These are phyloP conservation scores for Monilinia fructigena DNA, from an alignment of 2,329 filamentous ascomycete genomes.

Conservation along the genomic window DNA sequence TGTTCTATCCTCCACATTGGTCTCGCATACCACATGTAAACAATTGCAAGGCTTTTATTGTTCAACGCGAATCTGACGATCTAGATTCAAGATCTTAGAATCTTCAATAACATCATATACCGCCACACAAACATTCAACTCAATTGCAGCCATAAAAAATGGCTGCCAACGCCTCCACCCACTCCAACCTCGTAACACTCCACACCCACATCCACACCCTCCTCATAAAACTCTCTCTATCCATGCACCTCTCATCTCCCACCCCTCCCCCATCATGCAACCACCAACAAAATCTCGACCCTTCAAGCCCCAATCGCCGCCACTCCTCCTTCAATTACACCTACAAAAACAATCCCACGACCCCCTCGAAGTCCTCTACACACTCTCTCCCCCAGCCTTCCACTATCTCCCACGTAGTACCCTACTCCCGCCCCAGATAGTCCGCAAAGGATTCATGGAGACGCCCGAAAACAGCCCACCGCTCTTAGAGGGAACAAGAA, in stretches of 20 bases:
- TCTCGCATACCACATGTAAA: not conserved
- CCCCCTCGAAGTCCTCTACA: slow-evolving; percentile 29
- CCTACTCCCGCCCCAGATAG: slow-evolving; percentile 17
- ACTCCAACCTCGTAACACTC: slow-evolving; percentile 8
- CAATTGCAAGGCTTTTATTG: not conserved
- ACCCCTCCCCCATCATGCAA: not conserved
- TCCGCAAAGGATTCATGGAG: slow-evolving; percentile 19
- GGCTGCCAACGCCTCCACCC: slow-evolving; percentile 1
- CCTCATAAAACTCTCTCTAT: not conserved
- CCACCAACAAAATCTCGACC: too few species aligned
- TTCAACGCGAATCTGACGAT: not conserved
- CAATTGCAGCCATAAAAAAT: not conserved
- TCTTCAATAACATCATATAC: not conserved
- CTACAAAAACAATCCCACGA: slow-evolving; percentile 11
- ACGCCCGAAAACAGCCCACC: slow-evolving; percentile 25
- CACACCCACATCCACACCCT: not conserved
- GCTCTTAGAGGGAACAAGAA: slow-evolving; percentile 27
- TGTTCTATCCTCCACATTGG: not conserved
- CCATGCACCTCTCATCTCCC: not conserved
- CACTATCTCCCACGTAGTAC: slow-evolving; percentile 20
- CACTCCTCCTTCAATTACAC: not conserved
- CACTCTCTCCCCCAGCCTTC: slow-evolving; percentile 25
- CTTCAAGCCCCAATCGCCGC: not conserved
- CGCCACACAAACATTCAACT: not conserved
- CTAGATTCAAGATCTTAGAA: not conserved